Evolutionary conservation across 495 filamentous ascomycete genomes (phyloP).

Genomic region (Letharia columbiana): DNA sequence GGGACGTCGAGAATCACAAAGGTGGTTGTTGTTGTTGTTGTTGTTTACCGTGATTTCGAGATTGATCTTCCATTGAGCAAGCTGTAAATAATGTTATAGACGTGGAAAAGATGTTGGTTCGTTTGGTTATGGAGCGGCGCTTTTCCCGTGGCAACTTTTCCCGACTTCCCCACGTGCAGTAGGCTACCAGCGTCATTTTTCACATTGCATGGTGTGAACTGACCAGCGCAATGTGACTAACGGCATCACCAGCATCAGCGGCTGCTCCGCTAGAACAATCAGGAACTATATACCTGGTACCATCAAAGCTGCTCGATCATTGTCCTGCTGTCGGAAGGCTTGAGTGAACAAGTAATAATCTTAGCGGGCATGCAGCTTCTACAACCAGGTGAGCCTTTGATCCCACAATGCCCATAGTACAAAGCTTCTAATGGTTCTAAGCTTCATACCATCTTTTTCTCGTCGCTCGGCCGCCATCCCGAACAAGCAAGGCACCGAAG

Average conservation of each 20-base stretch:
- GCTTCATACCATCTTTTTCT: conserved; percentile 69
- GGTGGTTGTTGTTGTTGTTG: too few relatives aligned
- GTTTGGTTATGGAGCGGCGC: not conserved
- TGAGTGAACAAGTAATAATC: not conserved
- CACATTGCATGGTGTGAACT: not conserved
- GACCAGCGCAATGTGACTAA: not conserved
- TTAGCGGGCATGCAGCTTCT: conserved; percentile 27
- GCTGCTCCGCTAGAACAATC: not conserved
- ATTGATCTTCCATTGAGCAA: not conserved
- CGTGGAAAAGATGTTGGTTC: not conserved
- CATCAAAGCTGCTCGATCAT: not conserved
- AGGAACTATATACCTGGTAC: not conserved
- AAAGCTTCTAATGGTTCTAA: conserved; percentile 12
- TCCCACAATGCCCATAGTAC: too few relatives aligned
- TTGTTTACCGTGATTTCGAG: not conserved
- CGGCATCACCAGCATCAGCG: not conserved
- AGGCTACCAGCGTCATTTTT: too few relatives aligned
- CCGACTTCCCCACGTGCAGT: not conserved
- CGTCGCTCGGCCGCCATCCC: conserved; percentile 67
- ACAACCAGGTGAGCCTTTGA: not conserved
- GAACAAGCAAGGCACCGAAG: conserved; percentile 57
- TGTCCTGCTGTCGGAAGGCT: not conserved
- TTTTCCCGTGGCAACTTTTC: not conserved
- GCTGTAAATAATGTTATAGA: not conserved
- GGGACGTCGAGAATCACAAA: not conserved